phyloP scores from a whole-genome alignment of 768 basidiomycete genomes.

The Pleurotus tuber-regium region DNA sequence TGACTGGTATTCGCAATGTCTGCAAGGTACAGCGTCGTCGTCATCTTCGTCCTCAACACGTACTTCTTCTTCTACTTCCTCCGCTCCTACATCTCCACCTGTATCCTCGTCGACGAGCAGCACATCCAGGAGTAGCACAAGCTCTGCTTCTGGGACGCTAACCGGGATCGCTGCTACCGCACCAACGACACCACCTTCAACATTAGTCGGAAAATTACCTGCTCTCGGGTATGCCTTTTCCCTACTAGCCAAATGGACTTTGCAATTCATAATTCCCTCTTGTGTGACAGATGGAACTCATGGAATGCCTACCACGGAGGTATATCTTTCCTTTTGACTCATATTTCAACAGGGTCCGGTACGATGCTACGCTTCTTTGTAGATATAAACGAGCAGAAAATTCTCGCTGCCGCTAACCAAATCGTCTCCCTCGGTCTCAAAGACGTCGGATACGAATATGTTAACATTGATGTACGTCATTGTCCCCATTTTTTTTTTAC shows the following conservation, averaged over 20 bases:
- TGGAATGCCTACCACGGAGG: constrained; percentile 50
- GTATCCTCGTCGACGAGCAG: too few relatives aligned
- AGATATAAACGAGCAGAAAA: constrained; percentile 44
- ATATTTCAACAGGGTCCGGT: too few relatives aligned
- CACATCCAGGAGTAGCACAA: too few relatives aligned
- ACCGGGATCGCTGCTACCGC: too few relatives aligned
- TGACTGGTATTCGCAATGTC: too few relatives aligned
- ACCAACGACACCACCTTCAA: constrained; percentile 40
- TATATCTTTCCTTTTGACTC: too few relatives aligned
- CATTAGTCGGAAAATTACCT: constrained; percentile 38
- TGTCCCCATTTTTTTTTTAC: background rate
- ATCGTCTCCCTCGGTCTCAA: constrained; percentile 45
- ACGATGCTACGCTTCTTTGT: background rate
- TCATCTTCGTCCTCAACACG: too few relatives aligned
- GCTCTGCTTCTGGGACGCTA: too few relatives aligned
- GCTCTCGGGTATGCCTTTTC: constrained; percentile 37
- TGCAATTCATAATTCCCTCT: too few relatives aligned
- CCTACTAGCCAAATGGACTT: background rate
- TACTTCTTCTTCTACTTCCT: too few relatives aligned
- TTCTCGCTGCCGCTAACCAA: constrained; percentile 44
- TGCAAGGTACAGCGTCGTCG: too few relatives aligned
- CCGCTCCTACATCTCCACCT: too few relatives aligned
- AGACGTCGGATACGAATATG: constrained; percentile 46
- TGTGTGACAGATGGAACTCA: constrained; percentile 46
- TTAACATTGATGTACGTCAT: constrained; percentile 46